These are phyloP conservation scores for Xylariales sp. DNA, from an alignment of 2,329 filamentous ascomycete species.

Conservation along the genomic window DNA sequence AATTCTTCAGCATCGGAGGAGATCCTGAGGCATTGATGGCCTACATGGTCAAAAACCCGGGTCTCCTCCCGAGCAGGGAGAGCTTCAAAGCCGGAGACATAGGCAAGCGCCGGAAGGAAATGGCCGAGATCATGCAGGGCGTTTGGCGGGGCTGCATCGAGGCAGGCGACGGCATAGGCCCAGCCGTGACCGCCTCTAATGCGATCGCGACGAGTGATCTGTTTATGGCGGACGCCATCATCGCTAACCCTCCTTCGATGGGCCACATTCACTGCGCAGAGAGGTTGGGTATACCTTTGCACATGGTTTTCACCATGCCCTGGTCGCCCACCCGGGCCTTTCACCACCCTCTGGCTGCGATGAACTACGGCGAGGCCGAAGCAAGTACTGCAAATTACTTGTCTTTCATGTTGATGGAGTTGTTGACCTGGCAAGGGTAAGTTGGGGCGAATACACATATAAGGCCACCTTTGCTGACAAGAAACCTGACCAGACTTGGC, in stretches of 20 bases:
- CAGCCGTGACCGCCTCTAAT: not conserved
- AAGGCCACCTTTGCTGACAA: not conserved
- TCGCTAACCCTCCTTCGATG: slow-evolving; percentile 49
- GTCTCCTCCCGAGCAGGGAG: slow-evolving; percentile 30
- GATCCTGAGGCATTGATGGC: slow-evolving; percentile 40
- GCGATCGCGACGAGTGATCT: slow-evolving; percentile 23
- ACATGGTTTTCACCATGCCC: slow-evolving; percentile 60
- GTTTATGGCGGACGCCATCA: slow-evolving; percentile 51
- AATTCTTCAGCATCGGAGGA: slow-evolving; percentile 55
- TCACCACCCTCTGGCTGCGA: slow-evolving; percentile 57
- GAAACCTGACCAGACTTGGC: slow-evolving; percentile 41
- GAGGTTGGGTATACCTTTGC: slow-evolving; percentile 42
- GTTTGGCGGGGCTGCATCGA: slow-evolving; percentile 35
- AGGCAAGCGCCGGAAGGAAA: slow-evolving; percentile 29
- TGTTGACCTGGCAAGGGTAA: slow-evolving; percentile 68
- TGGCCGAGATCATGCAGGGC: slow-evolving; percentile 32
- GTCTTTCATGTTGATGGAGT: slow-evolving; percentile 64
- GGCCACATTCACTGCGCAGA: slow-evolving; percentile 49
- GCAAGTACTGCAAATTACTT: slow-evolving; percentile 63
- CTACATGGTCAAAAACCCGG: slow-evolving; percentile 41
- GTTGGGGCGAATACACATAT: not conserved
- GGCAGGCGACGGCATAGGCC: slow-evolving; percentile 11
- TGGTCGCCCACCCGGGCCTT: slow-evolving; percentile 67
- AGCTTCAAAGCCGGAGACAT: slow-evolving; percentile 34
- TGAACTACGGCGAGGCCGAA: slow-evolving; percentile 4